phyloP scores from a whole-genome alignment of 805 yeast species.

The Torulaspora franciscae region DNA sequence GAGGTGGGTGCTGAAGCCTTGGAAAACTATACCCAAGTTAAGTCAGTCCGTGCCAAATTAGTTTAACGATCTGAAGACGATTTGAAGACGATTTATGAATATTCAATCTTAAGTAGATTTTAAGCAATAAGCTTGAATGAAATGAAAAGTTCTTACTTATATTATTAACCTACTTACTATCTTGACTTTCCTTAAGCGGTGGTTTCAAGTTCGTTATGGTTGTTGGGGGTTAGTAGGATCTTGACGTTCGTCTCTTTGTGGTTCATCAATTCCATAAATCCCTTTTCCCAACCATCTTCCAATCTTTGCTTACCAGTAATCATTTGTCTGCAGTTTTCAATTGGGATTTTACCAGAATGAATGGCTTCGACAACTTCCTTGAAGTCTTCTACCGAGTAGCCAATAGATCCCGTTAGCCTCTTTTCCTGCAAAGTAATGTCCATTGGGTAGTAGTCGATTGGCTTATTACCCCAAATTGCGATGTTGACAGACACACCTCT shows the following conservation, averaged over 20 bases:
- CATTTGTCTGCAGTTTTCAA: conserved; percentile 42
- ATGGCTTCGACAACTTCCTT: conserved; percentile 51
- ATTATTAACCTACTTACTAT: too few relatives aligned
- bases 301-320: conserved; percentile 51
- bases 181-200: not conserved
- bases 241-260: conserved; percentile 55
- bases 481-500: conserved; percentile 59
- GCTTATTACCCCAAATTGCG: conserved; percentile 58
- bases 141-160: not conserved
- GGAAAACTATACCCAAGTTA: conserved; percentile 77
- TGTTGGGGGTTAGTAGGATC: conserved; percentile 48
- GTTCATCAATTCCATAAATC: conserved; percentile 46
- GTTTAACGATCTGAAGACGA: conserved; percentile 13
- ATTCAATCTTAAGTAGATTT: not conserved
- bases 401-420: conserved; percentile 54
- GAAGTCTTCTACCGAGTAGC: conserved; percentile 54
- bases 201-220: conserved; percentile 31
- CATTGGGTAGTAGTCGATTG: conserved; percentile 51
- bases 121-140: not conserved
- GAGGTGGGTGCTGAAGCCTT: conserved; percentile 89
- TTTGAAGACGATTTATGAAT: not conserved
- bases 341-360: conserved; percentile 42
- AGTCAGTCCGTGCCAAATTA: conserved; percentile 62
- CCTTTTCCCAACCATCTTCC: conserved; percentile 49
- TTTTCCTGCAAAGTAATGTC: conserved; percentile 52